A percentile compares a stretch with the other conserved stretches of the same genome.
Evolutionary conservation across 164 flowering plant genomes (phyloP).

Genomic region (Piper betle): DNA sequence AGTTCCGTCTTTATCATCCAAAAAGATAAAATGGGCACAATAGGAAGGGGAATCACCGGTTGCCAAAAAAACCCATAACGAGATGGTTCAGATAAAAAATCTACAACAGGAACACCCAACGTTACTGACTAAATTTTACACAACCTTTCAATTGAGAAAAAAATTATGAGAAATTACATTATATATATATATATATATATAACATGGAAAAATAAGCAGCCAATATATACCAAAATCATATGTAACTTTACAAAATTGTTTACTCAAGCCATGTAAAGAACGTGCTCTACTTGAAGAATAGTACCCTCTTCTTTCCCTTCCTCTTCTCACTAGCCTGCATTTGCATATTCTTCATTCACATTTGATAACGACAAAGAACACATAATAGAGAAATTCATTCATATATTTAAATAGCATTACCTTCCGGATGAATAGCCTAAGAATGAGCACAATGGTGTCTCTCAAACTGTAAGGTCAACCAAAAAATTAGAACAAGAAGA

Average conservation of each 20-base stretch:
- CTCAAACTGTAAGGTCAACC: background rate
- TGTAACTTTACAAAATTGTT: background rate
- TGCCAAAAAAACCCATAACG: too few relatives aligned
- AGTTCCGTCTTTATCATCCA: too few relatives aligned
- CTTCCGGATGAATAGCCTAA: constrained; percentile 1
- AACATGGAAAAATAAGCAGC: background rate
- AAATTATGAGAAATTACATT: background rate
- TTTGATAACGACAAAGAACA: background rate
- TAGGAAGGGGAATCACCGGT: too few relatives aligned
- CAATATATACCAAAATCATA: background rate
- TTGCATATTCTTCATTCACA: background rate
- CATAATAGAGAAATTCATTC: background rate
- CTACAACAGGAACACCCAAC: too few relatives aligned
- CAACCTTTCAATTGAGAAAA: background rate
- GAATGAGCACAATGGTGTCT: constrained; percentile 1
- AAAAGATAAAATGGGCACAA: too few relatives aligned
- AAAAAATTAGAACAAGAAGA: too few relatives aligned
- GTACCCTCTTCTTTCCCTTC: constrained; percentile 6
- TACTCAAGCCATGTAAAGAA: background rate
- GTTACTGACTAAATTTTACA: too few relatives aligned
- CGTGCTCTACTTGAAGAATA: constrained; percentile 5
- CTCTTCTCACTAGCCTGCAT: constrained; percentile 9
- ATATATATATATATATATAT: too few relatives aligned
- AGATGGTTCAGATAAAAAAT: too few relatives aligned
- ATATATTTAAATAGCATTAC: background rate